phyloP scores from a whole-genome alignment of 2,329 filamentous ascomycete genomes.

The Stagonosporopsis cucurbitacearum region DNA sequence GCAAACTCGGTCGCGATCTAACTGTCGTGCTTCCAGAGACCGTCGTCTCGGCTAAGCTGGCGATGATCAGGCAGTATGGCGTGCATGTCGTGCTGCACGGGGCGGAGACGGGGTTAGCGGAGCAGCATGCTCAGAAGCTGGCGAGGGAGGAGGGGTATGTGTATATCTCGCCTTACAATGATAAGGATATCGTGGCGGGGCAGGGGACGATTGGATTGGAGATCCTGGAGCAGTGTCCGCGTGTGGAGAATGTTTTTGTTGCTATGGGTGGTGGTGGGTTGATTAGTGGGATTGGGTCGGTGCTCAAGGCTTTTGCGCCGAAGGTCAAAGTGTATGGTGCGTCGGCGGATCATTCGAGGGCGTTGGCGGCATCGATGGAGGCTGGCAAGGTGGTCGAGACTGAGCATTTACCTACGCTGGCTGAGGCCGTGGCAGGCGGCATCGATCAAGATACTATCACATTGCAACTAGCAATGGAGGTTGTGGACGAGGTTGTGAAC shows the following conservation, averaged over 20 bases:
- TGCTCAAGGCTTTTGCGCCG: slow-evolving; percentile 4
- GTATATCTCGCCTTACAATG: slow-evolving; percentile 13
- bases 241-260: slow-evolving; percentile 7
- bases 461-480: slow-evolving; percentile 1
- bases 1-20: slow-evolving; percentile 2
- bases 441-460: slow-evolving; percentile 8
- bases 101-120: background rate
- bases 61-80: background rate
- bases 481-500: slow-evolving; percentile 1
- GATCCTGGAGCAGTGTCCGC: slow-evolving; percentile 5
- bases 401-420: slow-evolving; percentile 4
- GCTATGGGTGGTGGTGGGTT: slow-evolving; percentile 10
- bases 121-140: slow-evolving; percentile 12
- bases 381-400: slow-evolving; percentile 6
- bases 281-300: slow-evolving; percentile 9
- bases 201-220: slow-evolving; percentile 9
- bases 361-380: slow-evolving; percentile 3
- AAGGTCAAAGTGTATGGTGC: slow-evolving; percentile 1
- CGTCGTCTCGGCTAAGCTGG: slow-evolving; percentile 3
- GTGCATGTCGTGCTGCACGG: background rate
- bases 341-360: slow-evolving; percentile 1
- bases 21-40: slow-evolving; percentile 9
- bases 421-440: slow-evolving; percentile 4
- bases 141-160: background rate
- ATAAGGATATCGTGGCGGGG: slow-evolving; percentile 1